Evolutionary conservation across 2,329 filamentous ascomycete species (phyloP).

Genomic region (Hymenoscyphus fraxineus): DNA sequence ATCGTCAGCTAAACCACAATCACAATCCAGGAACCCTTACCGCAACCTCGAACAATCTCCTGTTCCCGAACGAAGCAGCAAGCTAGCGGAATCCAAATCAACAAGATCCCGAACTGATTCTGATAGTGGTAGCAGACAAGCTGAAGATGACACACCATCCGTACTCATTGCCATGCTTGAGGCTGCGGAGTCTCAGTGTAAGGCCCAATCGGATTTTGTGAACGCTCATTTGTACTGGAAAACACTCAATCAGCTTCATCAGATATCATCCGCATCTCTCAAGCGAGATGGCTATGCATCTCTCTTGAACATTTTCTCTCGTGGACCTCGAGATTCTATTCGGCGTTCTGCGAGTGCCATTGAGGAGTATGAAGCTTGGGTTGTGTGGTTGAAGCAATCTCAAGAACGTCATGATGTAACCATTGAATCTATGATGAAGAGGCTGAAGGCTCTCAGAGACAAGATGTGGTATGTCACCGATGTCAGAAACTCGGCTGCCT

Average conservation of each 20-base stretch:
- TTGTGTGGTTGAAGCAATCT: constrained; percentile 78
- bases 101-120: constrained; percentile 22
- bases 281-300: constrained; percentile 67
- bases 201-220: constrained; percentile 76
- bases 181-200: constrained; percentile 71
- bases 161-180: constrained; percentile 70
- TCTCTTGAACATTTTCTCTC: constrained; percentile 69
- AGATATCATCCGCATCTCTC: constrained; percentile 56
- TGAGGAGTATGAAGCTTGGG: constrained; percentile 76
- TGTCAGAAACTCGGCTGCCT: constrained; percentile 82
- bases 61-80: constrained; percentile 15
- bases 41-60: constrained; percentile 33
- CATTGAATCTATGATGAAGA: constrained; percentile 71
- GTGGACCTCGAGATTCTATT: constrained; percentile 66
- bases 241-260: constrained; percentile 69
- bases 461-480: constrained; percentile 99
- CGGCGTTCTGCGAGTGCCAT: constrained; percentile 67
- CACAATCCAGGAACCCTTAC: constrained; percentile 52
- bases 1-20: constrained; percentile 47
- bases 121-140: constrained; percentile 32
- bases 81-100: constrained; percentile 18
- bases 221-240: constrained; percentile 83
- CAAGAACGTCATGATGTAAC: constrained; percentile 72
- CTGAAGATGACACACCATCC: constrained; percentile 43
- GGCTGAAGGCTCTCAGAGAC: constrained; percentile 72